Conservation (phyloP, 2,329 filamentous ascomycete genomes). For the Neofusicoccum ribis region DNA sequence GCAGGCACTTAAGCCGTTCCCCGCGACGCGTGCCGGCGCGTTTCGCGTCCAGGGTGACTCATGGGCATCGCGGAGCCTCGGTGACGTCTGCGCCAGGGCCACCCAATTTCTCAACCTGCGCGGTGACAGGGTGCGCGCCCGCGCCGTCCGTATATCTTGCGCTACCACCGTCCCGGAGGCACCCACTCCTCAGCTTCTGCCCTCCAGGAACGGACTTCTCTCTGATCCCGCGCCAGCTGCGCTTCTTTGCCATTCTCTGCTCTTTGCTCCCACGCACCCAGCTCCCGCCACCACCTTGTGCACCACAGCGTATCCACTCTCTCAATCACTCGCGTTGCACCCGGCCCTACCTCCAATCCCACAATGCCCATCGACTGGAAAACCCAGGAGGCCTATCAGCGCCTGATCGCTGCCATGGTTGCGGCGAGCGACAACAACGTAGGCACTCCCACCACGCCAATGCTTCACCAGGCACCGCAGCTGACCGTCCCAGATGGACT, state of each 20-base stretch:
- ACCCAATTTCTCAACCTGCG: not conserved
- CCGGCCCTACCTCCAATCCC: not conserved
- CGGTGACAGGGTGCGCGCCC: not conserved
- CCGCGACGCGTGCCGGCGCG: not conserved
- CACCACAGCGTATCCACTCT: not conserved
- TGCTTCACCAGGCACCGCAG: not conserved
- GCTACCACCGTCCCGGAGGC: not conserved
- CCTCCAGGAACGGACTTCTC: too few species aligned
- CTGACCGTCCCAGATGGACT: constrained; percentile 42
- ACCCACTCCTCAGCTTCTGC: not conserved
- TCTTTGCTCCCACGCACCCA: not conserved
- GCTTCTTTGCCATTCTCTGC: not conserved
- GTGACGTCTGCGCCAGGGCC: not conserved
- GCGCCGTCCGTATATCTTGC: not conserved
- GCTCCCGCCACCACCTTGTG: not conserved
- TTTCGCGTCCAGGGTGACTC: not conserved
- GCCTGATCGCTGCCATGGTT: constrained; percentile 43
- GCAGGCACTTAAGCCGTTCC: not conserved
- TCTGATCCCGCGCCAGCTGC: not conserved
- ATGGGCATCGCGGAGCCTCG: not conserved
- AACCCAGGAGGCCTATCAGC: constrained; percentile 36
- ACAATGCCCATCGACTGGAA: constrained; percentile 41
- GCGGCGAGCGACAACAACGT: constrained; percentile 37
- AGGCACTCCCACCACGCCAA: not conserved
- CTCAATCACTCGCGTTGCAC: not conserved